These are phyloP conservation scores for Lipomyces sp. DNA, from an alignment of 805 yeast species.

Conservation along the genomic window DNA sequence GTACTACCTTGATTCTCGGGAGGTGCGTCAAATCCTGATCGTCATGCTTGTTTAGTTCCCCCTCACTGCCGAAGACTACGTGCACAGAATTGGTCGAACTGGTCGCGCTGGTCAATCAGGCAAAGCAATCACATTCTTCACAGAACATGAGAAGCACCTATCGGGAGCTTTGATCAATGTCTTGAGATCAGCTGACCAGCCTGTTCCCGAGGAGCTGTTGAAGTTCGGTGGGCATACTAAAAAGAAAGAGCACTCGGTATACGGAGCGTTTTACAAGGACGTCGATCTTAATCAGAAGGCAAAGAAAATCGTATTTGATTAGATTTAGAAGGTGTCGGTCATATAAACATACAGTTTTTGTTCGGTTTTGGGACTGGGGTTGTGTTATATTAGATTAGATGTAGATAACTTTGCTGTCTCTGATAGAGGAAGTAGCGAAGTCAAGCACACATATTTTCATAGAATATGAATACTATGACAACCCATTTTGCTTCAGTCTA, in stretches of 20 bases:
- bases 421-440: neutral
- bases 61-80: conserved; percentile 93
- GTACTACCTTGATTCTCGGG: neutral
- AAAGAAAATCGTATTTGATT: conserved; percentile 86
- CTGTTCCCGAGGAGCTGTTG: conserved; percentile 90
- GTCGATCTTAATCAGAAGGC: conserved; percentile 83
- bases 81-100: conserved; percentile 96
- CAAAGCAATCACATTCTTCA: conserved; percentile 90
- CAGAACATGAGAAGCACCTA: conserved; percentile 94
- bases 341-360: neutral
- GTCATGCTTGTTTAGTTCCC: conserved; percentile 60
- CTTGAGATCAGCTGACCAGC: conserved; percentile 89
- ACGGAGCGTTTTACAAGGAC: conserved; percentile 95
- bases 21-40: neutral
- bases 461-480: no score
- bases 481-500: conserved; percentile 11
- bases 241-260: conserved; percentile 96
- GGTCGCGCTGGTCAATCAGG: conserved; percentile 98
- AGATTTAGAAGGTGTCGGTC: conserved; percentile 17
- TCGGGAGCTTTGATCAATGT: conserved; percentile 94
- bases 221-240: conserved; percentile 98
- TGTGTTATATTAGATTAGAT: neutral
- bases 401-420: neutral
- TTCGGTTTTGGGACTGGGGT: neutral
- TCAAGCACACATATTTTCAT: neutral